These are phyloP conservation scores for Scenedesmus sp. DNA, from an alignment of 163 green algal species.

Conservation along the genomic window DNA sequence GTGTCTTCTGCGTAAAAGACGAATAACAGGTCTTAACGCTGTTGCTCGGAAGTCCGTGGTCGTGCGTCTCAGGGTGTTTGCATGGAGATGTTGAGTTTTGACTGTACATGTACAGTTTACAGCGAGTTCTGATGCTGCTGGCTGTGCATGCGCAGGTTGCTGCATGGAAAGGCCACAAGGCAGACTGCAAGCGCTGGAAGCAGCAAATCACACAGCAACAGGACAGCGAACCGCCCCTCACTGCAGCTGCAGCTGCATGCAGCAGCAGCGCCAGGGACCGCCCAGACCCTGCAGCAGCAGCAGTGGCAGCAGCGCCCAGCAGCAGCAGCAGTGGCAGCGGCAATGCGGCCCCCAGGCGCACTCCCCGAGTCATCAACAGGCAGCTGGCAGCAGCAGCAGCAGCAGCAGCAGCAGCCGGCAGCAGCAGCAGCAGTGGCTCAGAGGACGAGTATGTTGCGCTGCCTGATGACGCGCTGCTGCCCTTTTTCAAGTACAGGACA, in stretches of 20 bases:
- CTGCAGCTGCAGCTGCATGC: neutral
- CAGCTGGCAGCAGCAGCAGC: constrained; percentile 3
- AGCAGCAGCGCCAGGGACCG: neutral
- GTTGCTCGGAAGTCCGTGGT: too few relatives aligned
- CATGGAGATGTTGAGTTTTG: too few relatives aligned
- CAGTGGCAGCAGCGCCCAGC: neutral
- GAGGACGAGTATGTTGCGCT: neutral
- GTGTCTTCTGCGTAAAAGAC: too few relatives aligned
- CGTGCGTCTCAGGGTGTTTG: too few relatives aligned
- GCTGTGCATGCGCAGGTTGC: neutral
- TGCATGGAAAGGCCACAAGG: neutral
- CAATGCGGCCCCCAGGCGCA: neutral
- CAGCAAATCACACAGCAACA: neutral
- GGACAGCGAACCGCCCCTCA: neutral
- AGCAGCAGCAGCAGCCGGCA: neutral
- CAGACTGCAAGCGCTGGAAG: neutral
- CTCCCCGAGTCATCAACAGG: neutral
- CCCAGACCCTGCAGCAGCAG: neutral
- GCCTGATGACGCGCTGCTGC: neutral
- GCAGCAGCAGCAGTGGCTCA: neutral
- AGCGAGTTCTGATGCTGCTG: neutral
- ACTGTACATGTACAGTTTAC: neutral
- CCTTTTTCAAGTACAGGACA: neutral
- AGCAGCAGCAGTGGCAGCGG: neutral
- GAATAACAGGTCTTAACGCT: too few relatives aligned